Evolutionary conservation across 2,329 filamentous ascomycete species (phyloP).

Genomic region (Ophiostoma tasmaniense): DNA sequence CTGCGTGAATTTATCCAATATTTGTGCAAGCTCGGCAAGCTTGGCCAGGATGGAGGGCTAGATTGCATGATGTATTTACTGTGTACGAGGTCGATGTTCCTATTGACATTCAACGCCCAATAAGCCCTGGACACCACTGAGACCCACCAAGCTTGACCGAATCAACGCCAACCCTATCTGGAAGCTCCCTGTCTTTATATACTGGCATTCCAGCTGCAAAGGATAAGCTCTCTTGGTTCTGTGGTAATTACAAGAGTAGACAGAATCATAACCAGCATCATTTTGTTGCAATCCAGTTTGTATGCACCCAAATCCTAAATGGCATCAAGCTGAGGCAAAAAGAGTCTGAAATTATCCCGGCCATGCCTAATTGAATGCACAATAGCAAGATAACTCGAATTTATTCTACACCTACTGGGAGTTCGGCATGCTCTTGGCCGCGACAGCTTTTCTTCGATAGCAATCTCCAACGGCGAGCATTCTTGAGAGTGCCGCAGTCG

Average conservation of each 20-base stretch:
- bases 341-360: too few species aligned
- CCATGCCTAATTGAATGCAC: not conserved
- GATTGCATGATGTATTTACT: not conserved
- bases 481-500: not conserved
- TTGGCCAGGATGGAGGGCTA: not conserved
- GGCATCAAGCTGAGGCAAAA: too few species aligned
- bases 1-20: not conserved
- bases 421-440: not conserved
- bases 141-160: conserved; percentile 4
- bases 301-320: not conserved
- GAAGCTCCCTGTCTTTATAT: not conserved
- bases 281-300: not conserved
- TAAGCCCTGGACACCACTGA: not conserved
- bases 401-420: not conserved
- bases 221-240: too few species aligned
- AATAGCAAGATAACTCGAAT: not conserved
- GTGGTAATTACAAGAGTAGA: not conserved
- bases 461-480: not conserved
- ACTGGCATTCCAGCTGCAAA: not conserved
- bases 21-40: too few species aligned
- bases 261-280: not conserved
- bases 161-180: not conserved
- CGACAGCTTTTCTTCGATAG: not conserved
- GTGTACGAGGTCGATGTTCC: not conserved
- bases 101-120: not conserved